Percentiles rank a stretch among this genome's conserved stretches.
phyloP scores from a whole-genome alignment of 2,329 filamentous ascomycete species.

The Fusarium dlaminii region DNA sequence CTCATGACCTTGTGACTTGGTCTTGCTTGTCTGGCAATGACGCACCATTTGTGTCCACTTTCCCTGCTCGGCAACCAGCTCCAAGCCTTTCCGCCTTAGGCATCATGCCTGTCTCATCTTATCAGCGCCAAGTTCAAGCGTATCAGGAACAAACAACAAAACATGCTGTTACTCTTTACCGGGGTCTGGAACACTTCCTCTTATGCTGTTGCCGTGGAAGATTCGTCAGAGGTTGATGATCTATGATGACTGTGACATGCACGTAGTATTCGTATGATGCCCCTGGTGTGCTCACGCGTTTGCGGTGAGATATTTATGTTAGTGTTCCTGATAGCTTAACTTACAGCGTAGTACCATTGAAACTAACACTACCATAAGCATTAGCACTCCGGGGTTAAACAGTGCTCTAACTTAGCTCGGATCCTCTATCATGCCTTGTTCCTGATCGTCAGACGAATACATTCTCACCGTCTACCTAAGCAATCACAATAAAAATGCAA shows the following conservation, averaged over 20 bases:
- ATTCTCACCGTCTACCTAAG: background rate
- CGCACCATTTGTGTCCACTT: slow-evolving; percentile 42
- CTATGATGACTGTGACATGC: background rate
- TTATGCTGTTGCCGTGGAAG: slow-evolving; percentile 23
- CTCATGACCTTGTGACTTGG: slow-evolving; percentile 40
- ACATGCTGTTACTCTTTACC: slow-evolving; percentile 2
- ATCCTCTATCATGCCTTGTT: slow-evolving; percentile 11
- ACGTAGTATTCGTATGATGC: slow-evolving; percentile 3
- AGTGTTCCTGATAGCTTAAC: slow-evolving; percentile 10
- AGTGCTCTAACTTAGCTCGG: slow-evolving; percentile 12
- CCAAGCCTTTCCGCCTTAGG: slow-evolving; percentile 43
- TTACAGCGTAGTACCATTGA: background rate
- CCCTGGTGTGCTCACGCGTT: slow-evolving; percentile 13
- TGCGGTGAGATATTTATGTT: slow-evolving; percentile 11
- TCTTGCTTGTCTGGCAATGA: slow-evolving; percentile 35
- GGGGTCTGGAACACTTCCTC: slow-evolving; percentile 5
- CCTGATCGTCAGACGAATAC: slow-evolving; percentile 1
- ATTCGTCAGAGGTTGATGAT: slow-evolving; percentile 4
- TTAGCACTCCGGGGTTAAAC: background rate
- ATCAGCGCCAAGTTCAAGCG: slow-evolving; percentile 18
- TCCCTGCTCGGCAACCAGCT: slow-evolving; percentile 41
- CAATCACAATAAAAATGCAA: background rate
- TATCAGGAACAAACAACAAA: slow-evolving; percentile 33
- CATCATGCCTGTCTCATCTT: slow-evolving; percentile 34
- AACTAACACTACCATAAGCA: background rate